Base-by-base conservation (phyloP, 2,329 filamentous ascomycete genomes). In the Fusarium marasasianum region DNA sequence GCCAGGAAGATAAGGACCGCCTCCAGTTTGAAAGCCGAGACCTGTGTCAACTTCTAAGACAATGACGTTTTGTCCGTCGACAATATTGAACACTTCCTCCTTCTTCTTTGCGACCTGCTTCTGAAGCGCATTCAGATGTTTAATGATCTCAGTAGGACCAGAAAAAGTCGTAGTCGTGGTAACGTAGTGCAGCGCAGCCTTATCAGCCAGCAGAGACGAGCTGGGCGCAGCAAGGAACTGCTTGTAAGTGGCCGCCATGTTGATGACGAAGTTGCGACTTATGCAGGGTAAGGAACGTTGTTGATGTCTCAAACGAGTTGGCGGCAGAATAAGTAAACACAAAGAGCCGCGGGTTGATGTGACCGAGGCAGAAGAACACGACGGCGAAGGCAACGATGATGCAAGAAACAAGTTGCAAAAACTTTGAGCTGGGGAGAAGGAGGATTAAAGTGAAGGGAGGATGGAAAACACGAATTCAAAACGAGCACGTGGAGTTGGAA, bases 21-120 rank as follows among this genome's bases (percentile, higher is more conserved):
- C 96, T 73, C 93, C 91, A 71, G 88, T 91, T 64, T 91, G 81
- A 82, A 99, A 98, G 80, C 97, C 93, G 54, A 98, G 84, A 4
- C 91, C 91, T 31, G 94, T 96, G 79, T 97, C 93, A 54, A 95
- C 87, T 83, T 98, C 95, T 64, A 95, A 87, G 81, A 97, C 95
- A 74, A 97, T 84, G 50, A 91, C 89, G 82, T 91, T 88, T 63
- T 87, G 82, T 70, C 91, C 91, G 81, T 98, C 93, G 60, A 98
- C 88, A 33, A 89, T 86, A 79, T 90, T 91, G 73, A 98, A 85
- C 59, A 96, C 83, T 48, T 92, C 92, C 83, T 98, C 91, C 76
- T 92, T 91, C 84, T 94, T 95, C 87, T 94, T 97, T 83, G 92
- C 93, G 80, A 98, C 86, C 80, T 93, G 89, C 81, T 91, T 92